Evolutionary conservation across 2,329 filamentous ascomycete genomes (phyloP).

Genomic region (Venturiaceae sp.): DNA sequence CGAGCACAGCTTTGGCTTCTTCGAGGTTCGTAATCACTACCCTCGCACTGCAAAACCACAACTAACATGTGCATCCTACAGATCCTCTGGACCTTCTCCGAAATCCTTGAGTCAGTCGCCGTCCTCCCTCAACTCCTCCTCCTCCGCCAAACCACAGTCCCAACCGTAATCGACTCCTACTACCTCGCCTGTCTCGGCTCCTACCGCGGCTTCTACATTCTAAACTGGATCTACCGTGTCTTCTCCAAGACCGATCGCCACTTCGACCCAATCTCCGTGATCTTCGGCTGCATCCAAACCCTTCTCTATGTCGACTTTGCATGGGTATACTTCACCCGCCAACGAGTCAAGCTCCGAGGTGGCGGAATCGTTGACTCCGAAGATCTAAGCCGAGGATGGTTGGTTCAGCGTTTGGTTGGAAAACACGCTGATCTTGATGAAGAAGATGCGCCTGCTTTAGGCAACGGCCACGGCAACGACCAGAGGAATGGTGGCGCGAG

Average conservation of each 20-base stretch:
- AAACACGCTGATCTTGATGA: constrained; percentile 41
- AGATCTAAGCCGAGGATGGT: constrained; percentile 75
- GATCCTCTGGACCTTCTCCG: constrained; percentile 80
- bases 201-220: constrained; percentile 79
- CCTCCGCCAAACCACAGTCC: constrained; percentile 87
- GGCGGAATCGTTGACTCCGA: constrained; percentile 86
- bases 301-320: constrained; percentile 88
- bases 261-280: constrained; percentile 63
- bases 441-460: constrained; percentile 50
- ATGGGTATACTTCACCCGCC: constrained; percentile 91
- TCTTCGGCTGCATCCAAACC: constrained; percentile 85
- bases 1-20: constrained; percentile 9
- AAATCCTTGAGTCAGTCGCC: constrained; percentile 84
- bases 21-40: constrained; percentile 8
- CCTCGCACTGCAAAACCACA: constrained; percentile 4
- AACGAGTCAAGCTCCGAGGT: constrained; percentile 83
- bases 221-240: constrained; percentile 76
- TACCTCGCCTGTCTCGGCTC: constrained; percentile 82
- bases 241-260: constrained; percentile 47
- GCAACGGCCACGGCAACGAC: constrained; percentile 14
- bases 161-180: constrained; percentile 93
- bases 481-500: neutral
- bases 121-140: constrained; percentile 86
- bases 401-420: constrained; percentile 71
- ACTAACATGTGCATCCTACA: constrained; percentile 25